Conservation (phyloP, 495 filamentous ascomycete species). For the Penicillium alfredii region DNA sequence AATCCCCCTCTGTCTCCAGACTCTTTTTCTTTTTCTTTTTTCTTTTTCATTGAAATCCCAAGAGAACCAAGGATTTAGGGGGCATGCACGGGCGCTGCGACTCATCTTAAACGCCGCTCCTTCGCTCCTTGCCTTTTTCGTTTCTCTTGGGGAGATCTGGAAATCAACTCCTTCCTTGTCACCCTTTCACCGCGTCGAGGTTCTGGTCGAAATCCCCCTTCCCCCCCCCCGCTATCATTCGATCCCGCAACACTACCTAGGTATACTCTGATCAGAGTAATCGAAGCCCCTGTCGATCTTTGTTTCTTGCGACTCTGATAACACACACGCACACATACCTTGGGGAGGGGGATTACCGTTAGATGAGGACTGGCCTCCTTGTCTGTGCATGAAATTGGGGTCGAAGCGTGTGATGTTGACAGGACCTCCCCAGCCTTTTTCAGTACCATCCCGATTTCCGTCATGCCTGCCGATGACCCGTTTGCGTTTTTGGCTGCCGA, state of each 20-base stretch:
- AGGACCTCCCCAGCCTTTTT: constrained; percentile 6
- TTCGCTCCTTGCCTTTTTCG: not conserved
- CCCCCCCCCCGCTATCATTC: not conserved
- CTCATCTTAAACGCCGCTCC: constrained; percentile 4
- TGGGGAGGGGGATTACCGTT: constrained; percentile 5
- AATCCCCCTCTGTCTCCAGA: too few relatives aligned
- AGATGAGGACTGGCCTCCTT: constrained; percentile 16
- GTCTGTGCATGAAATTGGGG: constrained; percentile 3
- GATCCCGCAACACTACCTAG: not conserved
- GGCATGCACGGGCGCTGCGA: not conserved
- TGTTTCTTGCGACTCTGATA: constrained; percentile 2
- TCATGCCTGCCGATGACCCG: constrained; percentile 40
- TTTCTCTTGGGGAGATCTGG: too few relatives aligned
- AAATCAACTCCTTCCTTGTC: too few relatives aligned
- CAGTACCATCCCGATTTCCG: constrained; percentile 10
- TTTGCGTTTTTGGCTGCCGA: constrained; percentile 32
- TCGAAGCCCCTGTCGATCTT: constrained; percentile 25
- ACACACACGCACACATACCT: not conserved
- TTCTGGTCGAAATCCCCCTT: too few relatives aligned
- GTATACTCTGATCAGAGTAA: too few relatives aligned
- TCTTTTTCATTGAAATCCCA: constrained; percentile 3
- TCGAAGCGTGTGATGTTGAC: constrained; percentile 15
- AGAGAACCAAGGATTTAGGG: not conserved
- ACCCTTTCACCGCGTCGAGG: too few relatives aligned
- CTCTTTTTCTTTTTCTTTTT: constrained; percentile 11